These are phyloP conservation scores for Begonia fuchsioides DNA, from an alignment of 306 rosid genomes.

Conservation along the genomic window DNA sequence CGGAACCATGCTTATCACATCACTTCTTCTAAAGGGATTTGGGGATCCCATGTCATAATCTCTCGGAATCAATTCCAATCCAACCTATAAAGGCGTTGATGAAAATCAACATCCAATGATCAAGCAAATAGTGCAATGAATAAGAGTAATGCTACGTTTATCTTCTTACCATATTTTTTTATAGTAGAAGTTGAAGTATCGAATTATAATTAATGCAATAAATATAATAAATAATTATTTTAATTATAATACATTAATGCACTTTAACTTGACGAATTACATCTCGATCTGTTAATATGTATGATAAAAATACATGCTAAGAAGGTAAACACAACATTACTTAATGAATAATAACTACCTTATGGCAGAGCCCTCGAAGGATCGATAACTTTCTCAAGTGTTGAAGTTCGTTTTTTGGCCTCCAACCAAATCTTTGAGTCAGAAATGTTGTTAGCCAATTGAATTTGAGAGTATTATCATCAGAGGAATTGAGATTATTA, in stretches of 20 bases:
- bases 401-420: constrained; percentile 50
- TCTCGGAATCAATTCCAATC: constrained; percentile 73
- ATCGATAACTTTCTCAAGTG: constrained; percentile 68
- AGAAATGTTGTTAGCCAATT: constrained; percentile 56
- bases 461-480: constrained; percentile 38
- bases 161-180: too few species aligned
- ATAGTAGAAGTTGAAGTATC: too few species aligned
- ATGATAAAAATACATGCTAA: too few species aligned
- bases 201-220: too few species aligned
- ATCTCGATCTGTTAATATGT: too few species aligned
- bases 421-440: constrained; percentile 63
- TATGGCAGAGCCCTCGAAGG: constrained; percentile 83
- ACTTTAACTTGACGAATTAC: too few species aligned
- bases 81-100: constrained; percentile 36
- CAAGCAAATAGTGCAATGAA: too few species aligned
- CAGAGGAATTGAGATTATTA: constrained; percentile 20
- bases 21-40: constrained; percentile 58
- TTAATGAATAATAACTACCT: constrained; percentile 39
- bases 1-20: constrained; percentile 73
- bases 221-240: too few species aligned
- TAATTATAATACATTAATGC: too few species aligned
- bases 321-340: too few species aligned
- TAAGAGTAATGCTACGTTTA: too few species aligned
- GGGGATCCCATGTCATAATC: constrained; percentile 70
- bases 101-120: constrained; percentile 5